Conservation (phyloP, 2,329 filamentous ascomycete species). For the Aspergillus pseudoviridinutans region DNA sequence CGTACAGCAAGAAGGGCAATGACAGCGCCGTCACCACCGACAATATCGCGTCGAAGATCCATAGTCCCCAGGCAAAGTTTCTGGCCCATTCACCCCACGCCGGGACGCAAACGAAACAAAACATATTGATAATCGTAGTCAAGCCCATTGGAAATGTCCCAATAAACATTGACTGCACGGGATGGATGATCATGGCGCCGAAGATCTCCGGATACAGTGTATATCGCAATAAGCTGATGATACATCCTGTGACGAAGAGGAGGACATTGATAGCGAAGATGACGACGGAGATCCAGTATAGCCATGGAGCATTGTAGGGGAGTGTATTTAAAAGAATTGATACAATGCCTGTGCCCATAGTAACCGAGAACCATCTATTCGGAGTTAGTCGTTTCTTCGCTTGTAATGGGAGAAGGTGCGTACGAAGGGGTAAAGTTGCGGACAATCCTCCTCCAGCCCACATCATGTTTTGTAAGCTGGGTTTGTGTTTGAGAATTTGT, state of each 20-base stretch:
- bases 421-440: conserved; percentile 44
- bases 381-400: not conserved
- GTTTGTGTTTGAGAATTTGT: not conserved
- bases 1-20: conserved; percentile 55
- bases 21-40: conserved; percentile 53
- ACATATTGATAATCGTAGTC: conserved; percentile 64
- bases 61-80: conserved; percentile 54
- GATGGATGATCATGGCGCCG: conserved; percentile 62
- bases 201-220: conserved; percentile 63
- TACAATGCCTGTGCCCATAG: conserved; percentile 42
- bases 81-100: conserved; percentile 59
- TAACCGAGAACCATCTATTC: conserved; percentile 39
- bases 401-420: not conserved
- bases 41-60: conserved; percentile 55
- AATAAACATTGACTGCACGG: conserved; percentile 64
- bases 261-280: conserved; percentile 36
- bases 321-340: conserved; percentile 36
- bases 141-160: conserved; percentile 67
- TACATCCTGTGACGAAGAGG: conserved; percentile 32
- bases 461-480: conserved; percentile 29
- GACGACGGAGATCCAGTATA: conserved; percentile 37
- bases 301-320: conserved; percentile 37
- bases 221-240: conserved; percentile 59
- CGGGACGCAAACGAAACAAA: conserved; percentile 56
- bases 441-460: conserved; percentile 35